These are phyloP conservation scores for Psidium friedrichsthalianum DNA, from an alignment of 345 rosid species.

Conservation along the genomic window DNA sequence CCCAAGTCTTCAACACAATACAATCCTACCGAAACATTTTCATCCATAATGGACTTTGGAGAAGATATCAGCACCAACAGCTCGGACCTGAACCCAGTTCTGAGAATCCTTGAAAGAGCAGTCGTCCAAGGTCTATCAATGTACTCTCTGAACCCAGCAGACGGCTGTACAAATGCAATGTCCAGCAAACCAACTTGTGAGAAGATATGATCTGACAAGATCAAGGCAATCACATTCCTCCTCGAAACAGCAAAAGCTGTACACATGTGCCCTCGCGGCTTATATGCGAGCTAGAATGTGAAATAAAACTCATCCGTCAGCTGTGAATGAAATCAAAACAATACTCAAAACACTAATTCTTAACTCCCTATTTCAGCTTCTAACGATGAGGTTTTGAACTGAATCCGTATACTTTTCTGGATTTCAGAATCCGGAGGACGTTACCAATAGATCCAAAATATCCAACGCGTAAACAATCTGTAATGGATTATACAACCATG, in stretches of 20 bases:
- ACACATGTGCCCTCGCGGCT: not conserved
- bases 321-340: constrained; percentile 31
- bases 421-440: not conserved
- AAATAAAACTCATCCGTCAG: not conserved
- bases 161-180: constrained; percentile 27
- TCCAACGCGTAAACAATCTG: not conserved
- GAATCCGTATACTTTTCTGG: not conserved
- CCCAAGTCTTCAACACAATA: constrained; percentile 70
- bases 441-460: not conserved
- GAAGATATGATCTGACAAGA: constrained; percentile 41
- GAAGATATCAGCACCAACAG: constrained; percentile 83
- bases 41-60: constrained; percentile 78
- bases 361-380: constrained; percentile 88
- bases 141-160: constrained; percentile 55
- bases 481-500: not conserved
- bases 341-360: constrained; percentile 30
- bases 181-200: constrained; percentile 18
- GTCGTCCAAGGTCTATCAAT: constrained; percentile 70
- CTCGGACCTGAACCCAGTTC: constrained; percentile 82
- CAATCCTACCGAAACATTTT: constrained; percentile 62
- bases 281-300: not conserved
- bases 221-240: constrained; percentile 46
- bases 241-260: constrained; percentile 69
- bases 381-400: not conserved
- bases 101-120: constrained; percentile 70